Evolutionary conservation across 768 basidiomycete species (phyloP), one percentile per base, ranked within the genome.

Genomic region (Serendipita sp.): DNA sequence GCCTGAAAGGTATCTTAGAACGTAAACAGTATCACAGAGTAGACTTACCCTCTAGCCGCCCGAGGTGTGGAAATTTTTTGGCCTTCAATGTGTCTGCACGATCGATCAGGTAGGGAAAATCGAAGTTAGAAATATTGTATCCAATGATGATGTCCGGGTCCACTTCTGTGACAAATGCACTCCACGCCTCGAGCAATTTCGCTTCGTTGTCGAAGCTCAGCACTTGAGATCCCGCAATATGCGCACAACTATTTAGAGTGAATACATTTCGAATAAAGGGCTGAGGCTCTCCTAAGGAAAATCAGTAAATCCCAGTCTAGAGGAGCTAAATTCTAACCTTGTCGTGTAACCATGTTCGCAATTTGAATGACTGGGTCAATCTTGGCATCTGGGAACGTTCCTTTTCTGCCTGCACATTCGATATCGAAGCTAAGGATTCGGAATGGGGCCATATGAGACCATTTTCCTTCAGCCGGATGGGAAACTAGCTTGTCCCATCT

Each of bases 181-280:
- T 79, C 96, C 96, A 99, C n/a, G 77, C 77, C 46, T 82, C 74
- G 63, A 99, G 79, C 78, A 99, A 74, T 29, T 84, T 74, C 2
- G 67, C 73, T 73, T 98, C 96, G 36, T 87, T 79, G 18, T 86
- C 73, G 74, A 84, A 95, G 23, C 85, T 84, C 37, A 95, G 76
- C 0, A 99, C 94, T 72, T 99, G 91, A 0, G 95, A 95, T n/a
- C 96, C 96, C 63, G 96, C 93, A 62, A 99, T 99, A 71, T 96
- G 80, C 1, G 95, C 80, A 71, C 96, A 99, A 1, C 87, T 84
- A 70, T 96, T 94, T 52, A 98, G 82, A 1, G 95, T 95, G 74
- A 98, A 99, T 31, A 98, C 80, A 68, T 99, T 99, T 13, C 95
- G 85, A 66, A 99, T 86, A 74, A 98, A 99, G 0, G 96, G 96